Conservation (phyloP, 495 filamentous ascomycete genomes). For the Penicillium odoratum region DNA sequence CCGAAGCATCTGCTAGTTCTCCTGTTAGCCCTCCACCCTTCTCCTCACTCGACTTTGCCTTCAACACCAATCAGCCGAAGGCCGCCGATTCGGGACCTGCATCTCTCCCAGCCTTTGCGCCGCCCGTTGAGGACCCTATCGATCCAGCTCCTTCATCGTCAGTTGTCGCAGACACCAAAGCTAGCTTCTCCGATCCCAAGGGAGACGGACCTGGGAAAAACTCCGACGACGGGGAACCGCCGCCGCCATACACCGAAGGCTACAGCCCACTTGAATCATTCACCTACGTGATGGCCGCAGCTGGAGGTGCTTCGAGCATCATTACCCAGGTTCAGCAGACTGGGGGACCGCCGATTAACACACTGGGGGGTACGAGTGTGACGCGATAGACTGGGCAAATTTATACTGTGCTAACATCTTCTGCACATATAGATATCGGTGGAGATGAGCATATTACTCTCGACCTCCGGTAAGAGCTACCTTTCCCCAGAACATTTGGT, state of each 20-base stretch:
- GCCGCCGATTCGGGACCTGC: slow-evolving; percentile 54
- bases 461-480: slow-evolving; percentile 75
- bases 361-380: slow-evolving; percentile 72
- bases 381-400: background rate
- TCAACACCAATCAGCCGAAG: slow-evolving; percentile 50
- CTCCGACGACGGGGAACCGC: slow-evolving; percentile 85
- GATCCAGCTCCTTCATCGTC: slow-evolving; percentile 53
- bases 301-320: slow-evolving; percentile 95
- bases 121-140: slow-evolving; percentile 39
- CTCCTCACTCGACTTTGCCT: slow-evolving; percentile 59
- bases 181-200: slow-evolving; percentile 75
- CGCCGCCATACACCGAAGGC: slow-evolving; percentile 94
- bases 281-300: slow-evolving; percentile 95
- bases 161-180: slow-evolving; percentile 77
- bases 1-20: slow-evolving; percentile 63
- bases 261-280: slow-evolving; percentile 89
- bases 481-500: slow-evolving; percentile 3
- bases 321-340: slow-evolving; percentile 97
- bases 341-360: slow-evolving; percentile 80
- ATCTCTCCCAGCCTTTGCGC: slow-evolving; percentile 60
- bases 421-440: slow-evolving; percentile 63
- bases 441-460: slow-evolving; percentile 95
- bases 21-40: slow-evolving; percentile 61
- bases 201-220: slow-evolving; percentile 65
- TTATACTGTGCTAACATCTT: background rate